phyloP scores from a whole-genome alignment of 225 moss, liverwort and hornwort species.

The Sphagnum tenellum region DNA sequence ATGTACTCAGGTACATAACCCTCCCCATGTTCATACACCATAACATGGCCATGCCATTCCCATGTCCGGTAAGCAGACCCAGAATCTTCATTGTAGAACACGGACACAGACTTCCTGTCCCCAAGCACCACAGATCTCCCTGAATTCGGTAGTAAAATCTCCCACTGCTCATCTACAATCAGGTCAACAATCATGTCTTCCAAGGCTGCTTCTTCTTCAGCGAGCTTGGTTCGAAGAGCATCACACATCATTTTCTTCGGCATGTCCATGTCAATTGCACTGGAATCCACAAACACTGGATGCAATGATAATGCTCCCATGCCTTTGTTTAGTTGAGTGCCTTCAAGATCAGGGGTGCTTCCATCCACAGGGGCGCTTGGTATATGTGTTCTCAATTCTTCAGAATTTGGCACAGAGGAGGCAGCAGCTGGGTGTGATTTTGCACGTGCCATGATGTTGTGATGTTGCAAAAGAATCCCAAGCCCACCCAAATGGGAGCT shows the following conservation, averaged over 20 bases:
- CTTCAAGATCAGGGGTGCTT: not conserved
- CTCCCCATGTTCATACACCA: constrained; percentile 73
- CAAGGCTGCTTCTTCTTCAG: constrained; percentile 60
- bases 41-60: constrained; percentile 91
- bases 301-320: constrained; percentile 22
- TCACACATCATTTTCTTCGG: constrained; percentile 10
- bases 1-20: constrained; percentile 80
- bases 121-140: constrained; percentile 64
- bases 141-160: constrained; percentile 58
- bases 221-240: constrained; percentile 38
- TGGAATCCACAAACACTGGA: constrained; percentile 13
- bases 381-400: too few species aligned
- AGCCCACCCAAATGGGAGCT: too few species aligned
- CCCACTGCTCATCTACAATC: constrained; percentile 56
- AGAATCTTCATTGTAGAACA: constrained; percentile 62
- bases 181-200: constrained; percentile 61
- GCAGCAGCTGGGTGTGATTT: too few species aligned
- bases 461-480: too few species aligned
- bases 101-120: constrained; percentile 59
- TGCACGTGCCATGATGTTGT: too few species aligned
- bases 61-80: constrained; percentile 67
- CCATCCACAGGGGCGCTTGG: too few species aligned
- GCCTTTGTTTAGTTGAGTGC: constrained; percentile 18
- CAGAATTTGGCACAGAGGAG: too few species aligned
- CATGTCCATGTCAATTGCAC: constrained; percentile 16